Evolutionary conservation across 139 green algal genomes (phyloP), one percentile per base, ranked within the genome.

Genomic region (Chlorella vulgaris): DNA sequence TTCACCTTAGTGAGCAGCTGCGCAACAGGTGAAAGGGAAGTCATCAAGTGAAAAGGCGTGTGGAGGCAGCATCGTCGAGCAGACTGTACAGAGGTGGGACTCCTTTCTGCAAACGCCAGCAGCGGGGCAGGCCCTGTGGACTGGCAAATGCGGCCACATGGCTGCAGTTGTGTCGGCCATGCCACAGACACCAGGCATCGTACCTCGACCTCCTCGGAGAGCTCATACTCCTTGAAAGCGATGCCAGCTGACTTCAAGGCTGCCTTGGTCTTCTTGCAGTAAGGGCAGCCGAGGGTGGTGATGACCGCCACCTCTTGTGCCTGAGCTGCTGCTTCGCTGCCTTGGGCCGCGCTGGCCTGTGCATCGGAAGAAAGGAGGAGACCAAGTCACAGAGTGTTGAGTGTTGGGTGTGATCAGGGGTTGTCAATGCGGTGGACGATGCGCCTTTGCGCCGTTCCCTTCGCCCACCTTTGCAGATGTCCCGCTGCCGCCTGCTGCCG

Each of bases 251-350:
- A 78, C 15, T 80, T 33, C 81, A 76, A 80, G 2, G 86, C 81
- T 15, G 81, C 81, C 83, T 97, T 97, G 50, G 90, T 91, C 7
- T 74, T 61, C 63, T 89, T 91, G 89, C 95, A 98, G 85, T 95
- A 94, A 0, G 88, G 91, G 80, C 95, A 98, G 21, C 90, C 95
- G 4, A 81, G 38, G 1, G 88, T 98, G 2, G 94, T 94, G 63
- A 96, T 81, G 1, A 98, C 83, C 2, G 90, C 91, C 21, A 97
- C 73, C 22, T 40, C 22, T 24, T 24, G 67, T 28, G 35, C 24
- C 0, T 6, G 29, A 35, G 66, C 66, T 69, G 62, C n/a, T n/a
- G 28, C 38, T 26, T 71, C 65, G 2, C 26, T 40, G 36, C 28
- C 7, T 15, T 21, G 67, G 40, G 6, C 26, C 7, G 36, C 68